phyloP scores from a whole-genome alignment of 1,139 yeast species.

The Yamadazyma triangularis region DNA sequence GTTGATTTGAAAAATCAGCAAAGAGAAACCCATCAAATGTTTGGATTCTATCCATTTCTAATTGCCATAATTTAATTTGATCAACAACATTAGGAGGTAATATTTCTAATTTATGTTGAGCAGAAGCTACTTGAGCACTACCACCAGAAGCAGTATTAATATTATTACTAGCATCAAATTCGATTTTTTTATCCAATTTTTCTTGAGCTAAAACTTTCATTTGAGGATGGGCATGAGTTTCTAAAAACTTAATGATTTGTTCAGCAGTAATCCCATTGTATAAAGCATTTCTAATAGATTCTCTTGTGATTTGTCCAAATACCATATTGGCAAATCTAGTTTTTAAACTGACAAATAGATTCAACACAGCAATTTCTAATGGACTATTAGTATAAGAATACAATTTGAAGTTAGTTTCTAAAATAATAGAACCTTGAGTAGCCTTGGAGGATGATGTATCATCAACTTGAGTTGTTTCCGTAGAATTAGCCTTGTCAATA shows the following conservation, averaged over 20 bases:
- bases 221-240: slow-evolving; percentile 93
- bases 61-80: slow-evolving; percentile 93
- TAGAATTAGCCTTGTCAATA: slow-evolving; percentile 17
- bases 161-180: slow-evolving; percentile 56
- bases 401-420: slow-evolving; percentile 90
- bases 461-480: slow-evolving; percentile 7
- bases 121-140: slow-evolving; percentile 22
- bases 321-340: slow-evolving; percentile 90
- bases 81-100: slow-evolving; percentile 95
- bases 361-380: slow-evolving; percentile 86
- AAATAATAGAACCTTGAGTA: slow-evolving; percentile 65
- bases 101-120: slow-evolving; percentile 52
- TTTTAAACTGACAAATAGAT: slow-evolving; percentile 78
- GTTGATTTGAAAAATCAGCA: slow-evolving; percentile 74
- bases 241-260: slow-evolving; percentile 83
- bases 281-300: slow-evolving; percentile 80
- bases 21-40: slow-evolving; percentile 85
- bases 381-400: slow-evolving; percentile 96
- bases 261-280: slow-evolving; percentile 91
- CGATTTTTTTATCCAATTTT: slow-evolving; percentile 59
- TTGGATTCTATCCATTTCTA: slow-evolving; percentile 88
- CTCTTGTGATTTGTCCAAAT: slow-evolving; percentile 89
- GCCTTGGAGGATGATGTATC: slow-evolving; percentile 14
- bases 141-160: slow-evolving; percentile 46
- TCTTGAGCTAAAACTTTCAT: slow-evolving; percentile 74